Evolutionary conservation across 257 asterid genomes (phyloP).

Genomic region (Eustoma russellianum): DNA sequence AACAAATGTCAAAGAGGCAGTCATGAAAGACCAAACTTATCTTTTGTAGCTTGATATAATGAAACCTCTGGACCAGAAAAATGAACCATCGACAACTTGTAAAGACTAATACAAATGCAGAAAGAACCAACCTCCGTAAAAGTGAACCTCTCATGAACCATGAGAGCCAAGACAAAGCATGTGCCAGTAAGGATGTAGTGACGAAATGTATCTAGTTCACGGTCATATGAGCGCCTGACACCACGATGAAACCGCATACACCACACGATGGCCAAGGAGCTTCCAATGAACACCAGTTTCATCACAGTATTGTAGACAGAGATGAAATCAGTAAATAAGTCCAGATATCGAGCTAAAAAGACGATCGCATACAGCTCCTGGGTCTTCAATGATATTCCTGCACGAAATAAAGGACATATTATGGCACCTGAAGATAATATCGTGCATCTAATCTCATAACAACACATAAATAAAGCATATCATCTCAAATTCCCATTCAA

Average conservation of each 20-base stretch:
- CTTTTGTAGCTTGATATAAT: background rate
- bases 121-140: slow-evolving; percentile 59
- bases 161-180: slow-evolving; percentile 48
- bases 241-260: slow-evolving; percentile 69
- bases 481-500: background rate
- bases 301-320: slow-evolving; percentile 74
- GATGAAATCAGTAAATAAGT: slow-evolving; percentile 71
- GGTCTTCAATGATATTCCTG: slow-evolving; percentile 91
- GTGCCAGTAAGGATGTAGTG: slow-evolving; percentile 53
- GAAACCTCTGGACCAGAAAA: background rate
- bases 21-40: no score
- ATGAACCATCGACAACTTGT: background rate
- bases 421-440: no score
- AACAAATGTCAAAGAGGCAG: no score
- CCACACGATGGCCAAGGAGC: slow-evolving; percentile 84
- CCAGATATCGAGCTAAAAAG: slow-evolving; percentile 84
- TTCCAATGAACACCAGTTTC: slow-evolving; percentile 83
- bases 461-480: background rate
- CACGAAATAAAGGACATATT: background rate
- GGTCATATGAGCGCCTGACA: slow-evolving; percentile 80
- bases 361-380: slow-evolving; percentile 83
- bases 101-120: no score
- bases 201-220: slow-evolving; percentile 75
- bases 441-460: background rate
- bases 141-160: slow-evolving; percentile 69